Evolutionary conservation across 2,329 filamentous ascomycete genomes (phyloP).

Genomic region (Xylariales sp.): DNA sequence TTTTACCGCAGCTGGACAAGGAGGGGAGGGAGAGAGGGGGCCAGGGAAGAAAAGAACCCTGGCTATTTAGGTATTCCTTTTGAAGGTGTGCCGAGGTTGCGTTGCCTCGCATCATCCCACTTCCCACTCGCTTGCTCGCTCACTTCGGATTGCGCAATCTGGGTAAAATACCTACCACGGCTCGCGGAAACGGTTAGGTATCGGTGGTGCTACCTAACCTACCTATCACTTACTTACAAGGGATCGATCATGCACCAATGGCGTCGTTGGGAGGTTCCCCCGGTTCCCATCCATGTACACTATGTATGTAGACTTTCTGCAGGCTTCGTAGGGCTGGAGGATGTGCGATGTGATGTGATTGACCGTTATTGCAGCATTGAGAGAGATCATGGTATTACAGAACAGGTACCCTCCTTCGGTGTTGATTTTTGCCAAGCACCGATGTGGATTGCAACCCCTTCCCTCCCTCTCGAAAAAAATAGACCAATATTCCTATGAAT

Average conservation of each 20-base stretch:
- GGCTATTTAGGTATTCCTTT: not conserved
- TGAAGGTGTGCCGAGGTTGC: too few species aligned
- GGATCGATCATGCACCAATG: not conserved
- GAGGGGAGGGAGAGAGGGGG: not conserved
- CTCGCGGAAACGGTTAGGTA: not conserved
- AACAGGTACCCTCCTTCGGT: not conserved
- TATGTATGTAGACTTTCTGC: not conserved
- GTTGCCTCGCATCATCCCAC: too few species aligned
- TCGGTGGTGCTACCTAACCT: not conserved
- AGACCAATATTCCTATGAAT: not conserved
- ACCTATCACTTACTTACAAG: too few species aligned
- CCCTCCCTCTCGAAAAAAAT: not conserved
- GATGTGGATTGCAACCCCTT: not conserved
- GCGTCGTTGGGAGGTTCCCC: not conserved
- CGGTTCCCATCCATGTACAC: too few species aligned
- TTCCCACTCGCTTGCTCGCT: too few species aligned
- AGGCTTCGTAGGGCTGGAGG: conserved; percentile 17
- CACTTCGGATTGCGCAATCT: not conserved
- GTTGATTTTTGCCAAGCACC: conserved; percentile 19
- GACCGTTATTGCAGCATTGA: conserved; percentile 1
- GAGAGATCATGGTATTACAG: not conserved
- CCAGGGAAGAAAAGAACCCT: conserved; percentile 1
- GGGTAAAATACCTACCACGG: not conserved
- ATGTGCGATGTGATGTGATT: not conserved
- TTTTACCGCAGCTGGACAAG: conserved; percentile 27